Conservation (phyloP, 495 filamentous ascomycete genomes). For the Tuber borchii region DNA sequence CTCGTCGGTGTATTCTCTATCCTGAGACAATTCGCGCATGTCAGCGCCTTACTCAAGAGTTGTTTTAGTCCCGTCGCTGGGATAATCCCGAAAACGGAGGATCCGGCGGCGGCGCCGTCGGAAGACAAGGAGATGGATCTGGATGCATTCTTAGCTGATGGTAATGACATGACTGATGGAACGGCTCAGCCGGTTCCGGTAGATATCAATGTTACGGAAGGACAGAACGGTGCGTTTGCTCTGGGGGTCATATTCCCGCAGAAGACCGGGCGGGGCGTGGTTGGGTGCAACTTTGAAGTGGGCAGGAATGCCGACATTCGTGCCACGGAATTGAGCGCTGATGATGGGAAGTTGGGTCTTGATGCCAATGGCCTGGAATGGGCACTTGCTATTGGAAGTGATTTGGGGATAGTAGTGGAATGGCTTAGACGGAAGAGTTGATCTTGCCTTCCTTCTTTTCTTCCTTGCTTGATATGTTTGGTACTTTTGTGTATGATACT, state of each 20-base stretch:
- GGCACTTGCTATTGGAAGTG: constrained; percentile 18
- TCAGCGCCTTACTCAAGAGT: constrained; percentile 58
- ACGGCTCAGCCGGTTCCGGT: constrained; percentile 4
- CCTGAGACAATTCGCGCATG: constrained; percentile 67
- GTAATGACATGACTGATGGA: background rate
- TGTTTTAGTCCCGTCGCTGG: constrained; percentile 47
- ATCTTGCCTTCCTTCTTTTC: background rate
- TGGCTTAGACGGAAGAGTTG: constrained; percentile 16
- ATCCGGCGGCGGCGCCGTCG: background rate
- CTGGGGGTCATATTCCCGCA: constrained; percentile 27
- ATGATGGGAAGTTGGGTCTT: constrained; percentile 9
- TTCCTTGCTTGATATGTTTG: background rate
- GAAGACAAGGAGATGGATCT: constrained; percentile 10
- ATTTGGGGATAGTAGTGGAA: constrained; percentile 32
- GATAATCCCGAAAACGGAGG: background rate
- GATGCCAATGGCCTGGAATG: constrained; percentile 26
- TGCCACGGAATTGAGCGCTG: constrained; percentile 12
- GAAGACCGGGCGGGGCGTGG: constrained; percentile 9
- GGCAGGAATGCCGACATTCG: constrained; percentile 31
- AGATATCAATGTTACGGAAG: constrained; percentile 7
- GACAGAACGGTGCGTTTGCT: constrained; percentile 11
- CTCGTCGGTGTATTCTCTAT: constrained; percentile 68
- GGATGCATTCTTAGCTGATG: constrained; percentile 19
- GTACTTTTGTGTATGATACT: background rate
- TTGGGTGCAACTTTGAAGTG: constrained; percentile 15